Conservation (phyloP, 352 stramenopile genomes). For the Peronospora farinosa region DNA sequence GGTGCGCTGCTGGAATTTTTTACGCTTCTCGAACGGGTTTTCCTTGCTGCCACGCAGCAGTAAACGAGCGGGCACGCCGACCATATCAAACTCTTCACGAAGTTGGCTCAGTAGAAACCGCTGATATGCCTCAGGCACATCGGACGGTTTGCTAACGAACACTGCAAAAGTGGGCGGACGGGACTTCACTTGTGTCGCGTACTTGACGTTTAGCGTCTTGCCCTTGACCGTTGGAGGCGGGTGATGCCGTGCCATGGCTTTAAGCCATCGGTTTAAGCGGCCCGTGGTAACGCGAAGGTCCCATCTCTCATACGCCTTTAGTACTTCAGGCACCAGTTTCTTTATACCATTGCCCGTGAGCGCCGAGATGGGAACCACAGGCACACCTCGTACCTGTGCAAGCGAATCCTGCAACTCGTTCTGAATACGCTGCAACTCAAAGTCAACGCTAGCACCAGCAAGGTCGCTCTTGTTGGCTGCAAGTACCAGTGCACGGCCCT, state of each 20-base stretch:
- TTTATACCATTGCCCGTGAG: conserved; percentile 69
- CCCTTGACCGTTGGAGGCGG: conserved; percentile 73
- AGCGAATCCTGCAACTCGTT: conserved; percentile 66
- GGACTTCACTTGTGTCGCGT: conserved; percentile 81
- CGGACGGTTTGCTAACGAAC: conserved; percentile 75
- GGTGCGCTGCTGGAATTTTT: conserved; percentile 76
- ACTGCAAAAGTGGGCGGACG: conserved; percentile 74
- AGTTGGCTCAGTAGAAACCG: conserved; percentile 72
- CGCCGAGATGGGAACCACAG: conserved; percentile 73
- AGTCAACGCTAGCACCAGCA: conserved; percentile 36
- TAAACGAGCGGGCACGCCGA: conserved; percentile 67
- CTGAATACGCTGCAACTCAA: conserved; percentile 60
- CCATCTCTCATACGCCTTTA: conserved; percentile 80
- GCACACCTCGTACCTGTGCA: conserved; percentile 68
- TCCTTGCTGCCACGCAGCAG: conserved; percentile 71
- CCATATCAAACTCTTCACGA: conserved; percentile 82
- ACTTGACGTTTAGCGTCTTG: conserved; percentile 85
- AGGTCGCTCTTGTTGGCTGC: conserved; percentile 78
- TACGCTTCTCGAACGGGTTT: conserved; percentile 80
- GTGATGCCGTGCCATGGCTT: conserved; percentile 79
- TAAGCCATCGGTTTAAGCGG: conserved; percentile 75
- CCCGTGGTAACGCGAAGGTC: conserved; percentile 72
- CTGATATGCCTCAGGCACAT: conserved; percentile 72
- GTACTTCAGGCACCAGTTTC: conserved; percentile 73
- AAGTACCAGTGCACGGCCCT: conserved; percentile 67